Evolutionary conservation across 78 protist genomes (phyloP).

Genomic region (Polysphondylium violaceum): DNA sequence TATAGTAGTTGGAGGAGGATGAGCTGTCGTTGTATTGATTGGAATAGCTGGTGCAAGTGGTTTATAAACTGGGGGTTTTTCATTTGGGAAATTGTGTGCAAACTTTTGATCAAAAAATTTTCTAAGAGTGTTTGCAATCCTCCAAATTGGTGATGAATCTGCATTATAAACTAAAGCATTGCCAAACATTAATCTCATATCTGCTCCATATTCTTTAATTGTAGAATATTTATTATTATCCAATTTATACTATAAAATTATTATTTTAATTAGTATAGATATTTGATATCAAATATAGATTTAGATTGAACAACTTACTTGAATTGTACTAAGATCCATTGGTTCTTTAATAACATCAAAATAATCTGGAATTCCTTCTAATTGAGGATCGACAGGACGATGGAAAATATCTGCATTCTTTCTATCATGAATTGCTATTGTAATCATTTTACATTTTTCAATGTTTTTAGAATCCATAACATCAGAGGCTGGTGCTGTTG

Average conservation of each 20-base stretch:
- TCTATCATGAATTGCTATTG: not conserved
- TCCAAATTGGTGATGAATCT: slow-evolving; percentile 41
- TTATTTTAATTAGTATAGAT: not conserved
- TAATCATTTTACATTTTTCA: slow-evolving; percentile 12
- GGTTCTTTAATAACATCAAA: slow-evolving; percentile 88
- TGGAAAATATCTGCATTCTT: slow-evolving; percentile 61
- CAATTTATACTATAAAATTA: not conserved
- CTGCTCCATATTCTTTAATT: slow-evolving; percentile 66
- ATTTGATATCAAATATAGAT: not conserved
- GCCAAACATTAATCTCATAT: slow-evolving; percentile 73
- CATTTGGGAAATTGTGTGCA: slow-evolving; percentile 33
- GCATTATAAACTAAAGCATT: slow-evolving; percentile 76
- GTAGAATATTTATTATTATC: slow-evolving; percentile 21
- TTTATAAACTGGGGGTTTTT: slow-evolving; percentile 16
- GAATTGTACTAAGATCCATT: slow-evolving; percentile 93
- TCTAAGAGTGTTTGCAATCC: slow-evolving; percentile 22
- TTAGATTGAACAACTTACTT: not conserved
- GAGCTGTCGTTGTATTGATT: not conserved
- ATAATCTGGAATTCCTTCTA: slow-evolving; percentile 89
- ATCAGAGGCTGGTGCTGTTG: slow-evolving; percentile 15
- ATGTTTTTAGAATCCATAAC: slow-evolving; percentile 62
- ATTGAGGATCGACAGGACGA: slow-evolving; percentile 93
- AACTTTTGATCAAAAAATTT: slow-evolving; percentile 23
- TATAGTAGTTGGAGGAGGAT: not conserved
- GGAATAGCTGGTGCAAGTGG: not conserved